Conservation (phyloP, 1,284 basidiomycete genomes). For the Cutaneotrichosporon cavernicola region DNA sequence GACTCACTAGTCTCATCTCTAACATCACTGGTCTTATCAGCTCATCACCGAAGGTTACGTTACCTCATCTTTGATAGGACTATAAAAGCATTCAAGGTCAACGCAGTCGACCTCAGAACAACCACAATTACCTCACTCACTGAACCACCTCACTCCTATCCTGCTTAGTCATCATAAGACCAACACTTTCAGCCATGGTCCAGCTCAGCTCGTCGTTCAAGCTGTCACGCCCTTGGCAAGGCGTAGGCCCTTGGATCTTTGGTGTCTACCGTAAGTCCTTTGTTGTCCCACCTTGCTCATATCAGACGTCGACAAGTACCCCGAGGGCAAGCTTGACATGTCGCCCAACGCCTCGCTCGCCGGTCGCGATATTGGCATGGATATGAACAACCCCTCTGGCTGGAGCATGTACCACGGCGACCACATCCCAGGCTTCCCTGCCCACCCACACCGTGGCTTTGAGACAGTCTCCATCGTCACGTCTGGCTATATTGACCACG, state of each 20-base stretch:
- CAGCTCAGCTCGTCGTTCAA: background rate
- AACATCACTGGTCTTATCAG: too few relatives aligned
- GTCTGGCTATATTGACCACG: conserved; percentile 23
- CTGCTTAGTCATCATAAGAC: background rate
- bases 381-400: conserved; percentile 20
- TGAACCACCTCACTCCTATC: background rate
- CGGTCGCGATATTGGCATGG: conserved; percentile 22
- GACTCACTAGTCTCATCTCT: background rate
- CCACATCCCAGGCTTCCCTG: conserved; percentile 20
- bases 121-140: too few relatives aligned
- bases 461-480: conserved; percentile 21
- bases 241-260: conserved; percentile 21
- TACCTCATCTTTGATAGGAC: too few relatives aligned
- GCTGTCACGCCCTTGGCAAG: conserved; percentile 12
- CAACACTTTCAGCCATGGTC: background rate
- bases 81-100: too few relatives aligned
- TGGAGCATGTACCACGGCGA: conserved; percentile 25
- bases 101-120: too few relatives aligned
- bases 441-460: conserved; percentile 23
- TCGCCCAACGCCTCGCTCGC: conserved; percentile 14
- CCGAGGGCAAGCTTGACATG: conserved; percentile 13
- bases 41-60: too few relatives aligned
- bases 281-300: background rate
- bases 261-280: background rate
- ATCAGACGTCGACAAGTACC: conserved; percentile 21